Evolutionary conservation across 1,284 basidiomycete species (phyloP).

Genomic region (Uromyces viciae-fabae): DNA sequence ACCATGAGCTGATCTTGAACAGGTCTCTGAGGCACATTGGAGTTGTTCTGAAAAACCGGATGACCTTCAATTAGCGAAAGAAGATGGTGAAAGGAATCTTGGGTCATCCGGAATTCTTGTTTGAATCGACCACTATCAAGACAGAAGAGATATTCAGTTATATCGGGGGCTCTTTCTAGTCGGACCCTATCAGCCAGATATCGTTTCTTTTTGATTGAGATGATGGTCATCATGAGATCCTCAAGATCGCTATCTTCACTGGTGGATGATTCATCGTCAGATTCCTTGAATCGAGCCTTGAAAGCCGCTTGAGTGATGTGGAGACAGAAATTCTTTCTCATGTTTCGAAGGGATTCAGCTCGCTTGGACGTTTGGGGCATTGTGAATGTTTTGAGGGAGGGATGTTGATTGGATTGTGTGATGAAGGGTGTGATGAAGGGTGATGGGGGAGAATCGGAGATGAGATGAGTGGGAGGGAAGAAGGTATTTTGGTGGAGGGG

Average conservation of each 20-base stretch:
- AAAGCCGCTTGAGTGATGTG: too few relatives aligned
- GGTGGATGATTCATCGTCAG: not conserved
- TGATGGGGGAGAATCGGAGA: not conserved
- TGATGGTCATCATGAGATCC: not conserved
- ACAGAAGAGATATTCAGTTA: not conserved
- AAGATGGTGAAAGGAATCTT: not conserved
- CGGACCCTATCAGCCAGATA: not conserved
- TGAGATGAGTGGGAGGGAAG: not conserved
- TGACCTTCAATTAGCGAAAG: not conserved
- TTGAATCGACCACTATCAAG: not conserved
- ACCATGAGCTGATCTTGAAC: not conserved
- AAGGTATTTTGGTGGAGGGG: not conserved
- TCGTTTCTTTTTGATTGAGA: not conserved
- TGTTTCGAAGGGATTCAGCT: not conserved
- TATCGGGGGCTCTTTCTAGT: not conserved
- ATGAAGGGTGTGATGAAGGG: not conserved
- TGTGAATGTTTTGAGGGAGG: not conserved
- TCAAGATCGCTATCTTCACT: not conserved
- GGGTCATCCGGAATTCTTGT: slow-evolving; percentile 4
- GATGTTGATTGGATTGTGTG: not conserved
- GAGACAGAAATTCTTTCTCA: not conserved
- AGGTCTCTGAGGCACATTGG: not conserved
- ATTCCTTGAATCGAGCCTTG: too few relatives aligned
- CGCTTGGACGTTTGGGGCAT: not conserved
- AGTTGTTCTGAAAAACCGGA: not conserved